Conservation (phyloP, 2,329 filamentous ascomycete species). For the Colletotrichum salicis region DNA sequence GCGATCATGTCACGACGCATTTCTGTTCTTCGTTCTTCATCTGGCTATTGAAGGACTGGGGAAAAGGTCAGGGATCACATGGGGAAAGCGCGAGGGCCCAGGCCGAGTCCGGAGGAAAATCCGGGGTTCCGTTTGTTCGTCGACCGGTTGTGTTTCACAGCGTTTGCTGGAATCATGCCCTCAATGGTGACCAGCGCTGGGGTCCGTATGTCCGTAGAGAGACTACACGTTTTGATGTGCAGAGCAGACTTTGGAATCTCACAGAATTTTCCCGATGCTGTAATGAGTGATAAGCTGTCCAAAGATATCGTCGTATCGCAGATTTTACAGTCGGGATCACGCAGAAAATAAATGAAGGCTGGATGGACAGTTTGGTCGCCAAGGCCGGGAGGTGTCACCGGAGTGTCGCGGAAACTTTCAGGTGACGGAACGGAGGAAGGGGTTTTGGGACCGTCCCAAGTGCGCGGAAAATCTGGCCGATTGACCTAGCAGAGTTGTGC, state of each 20-base stretch:
- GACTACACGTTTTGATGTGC: constrained; percentile 15
- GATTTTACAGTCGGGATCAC: background rate
- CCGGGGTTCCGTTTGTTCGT: background rate
- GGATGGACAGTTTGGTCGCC: background rate
- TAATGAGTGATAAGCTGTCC: background rate
- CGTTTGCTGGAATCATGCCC: background rate
- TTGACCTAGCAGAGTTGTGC: constrained; percentile 3
- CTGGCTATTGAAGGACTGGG: constrained; percentile 2
- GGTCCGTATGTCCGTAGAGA: constrained; percentile 11
- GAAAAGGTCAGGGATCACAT: background rate
- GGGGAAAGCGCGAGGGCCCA: background rate
- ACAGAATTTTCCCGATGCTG: background rate
- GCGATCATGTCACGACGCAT: background rate
- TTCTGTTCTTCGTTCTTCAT: background rate
- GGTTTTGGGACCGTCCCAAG: constrained; percentile 1
- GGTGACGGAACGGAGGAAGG: background rate
- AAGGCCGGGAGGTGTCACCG: constrained; percentile 5
- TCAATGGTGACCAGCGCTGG: constrained; percentile 1
- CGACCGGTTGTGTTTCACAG: background rate
- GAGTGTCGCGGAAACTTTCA: background rate
- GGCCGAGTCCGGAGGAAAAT: background rate
- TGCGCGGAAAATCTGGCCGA: background rate
- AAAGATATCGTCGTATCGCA: background rate
- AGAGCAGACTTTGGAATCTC: background rate
- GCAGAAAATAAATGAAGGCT: background rate